phyloP scores from a whole-genome alignment of 768 basidiomycete genomes.

The Tylopilus plumbeoviolaceoides region DNA sequence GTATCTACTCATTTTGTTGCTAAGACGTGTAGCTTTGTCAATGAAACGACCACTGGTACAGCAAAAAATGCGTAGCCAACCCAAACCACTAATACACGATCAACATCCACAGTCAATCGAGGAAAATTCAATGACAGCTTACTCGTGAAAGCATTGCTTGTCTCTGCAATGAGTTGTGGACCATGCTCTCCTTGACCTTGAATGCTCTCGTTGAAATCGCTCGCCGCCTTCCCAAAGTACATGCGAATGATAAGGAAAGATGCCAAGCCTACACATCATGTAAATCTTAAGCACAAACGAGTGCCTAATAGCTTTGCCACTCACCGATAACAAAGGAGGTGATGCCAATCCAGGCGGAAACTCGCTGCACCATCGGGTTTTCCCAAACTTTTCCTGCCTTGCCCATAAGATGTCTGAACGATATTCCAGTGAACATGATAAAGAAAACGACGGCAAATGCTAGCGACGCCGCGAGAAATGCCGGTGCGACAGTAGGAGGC shows the following conservation, averaged over 20 bases:
- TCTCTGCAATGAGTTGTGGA: constrained; percentile 56
- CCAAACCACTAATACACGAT: constrained; percentile 58
- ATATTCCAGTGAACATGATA: constrained; percentile 58
- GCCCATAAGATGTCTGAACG: constrained; percentile 62
- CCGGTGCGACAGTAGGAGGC: constrained; percentile 57
- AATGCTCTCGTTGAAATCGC: constrained; percentile 71
- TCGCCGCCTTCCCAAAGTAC: constrained; percentile 77
- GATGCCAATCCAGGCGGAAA: constrained; percentile 71
- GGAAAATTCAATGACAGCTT: constrained; percentile 25
- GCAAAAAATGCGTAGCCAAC: constrained; percentile 73
- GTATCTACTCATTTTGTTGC: constrained; percentile 35
- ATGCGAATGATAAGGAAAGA: constrained; percentile 71
- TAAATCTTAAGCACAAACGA: neutral
- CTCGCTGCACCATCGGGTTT: constrained; percentile 52
- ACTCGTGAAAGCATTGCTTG: constrained; percentile 78
- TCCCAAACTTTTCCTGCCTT: constrained; percentile 48
- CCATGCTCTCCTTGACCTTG: constrained; percentile 46
- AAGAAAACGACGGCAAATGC: constrained; percentile 59
- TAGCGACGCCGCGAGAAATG: constrained; percentile 59
- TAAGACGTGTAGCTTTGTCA: constrained; percentile 64
- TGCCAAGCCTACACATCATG: constrained; percentile 49
- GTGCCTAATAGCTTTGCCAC: constrained; percentile 4
- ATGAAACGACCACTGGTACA: constrained; percentile 63
- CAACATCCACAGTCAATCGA: neutral
- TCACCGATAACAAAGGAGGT: constrained; percentile 71